Conservation (phyloP, 2,329 filamentous ascomycete genomes). For the Venturia oleaginea region DNA sequence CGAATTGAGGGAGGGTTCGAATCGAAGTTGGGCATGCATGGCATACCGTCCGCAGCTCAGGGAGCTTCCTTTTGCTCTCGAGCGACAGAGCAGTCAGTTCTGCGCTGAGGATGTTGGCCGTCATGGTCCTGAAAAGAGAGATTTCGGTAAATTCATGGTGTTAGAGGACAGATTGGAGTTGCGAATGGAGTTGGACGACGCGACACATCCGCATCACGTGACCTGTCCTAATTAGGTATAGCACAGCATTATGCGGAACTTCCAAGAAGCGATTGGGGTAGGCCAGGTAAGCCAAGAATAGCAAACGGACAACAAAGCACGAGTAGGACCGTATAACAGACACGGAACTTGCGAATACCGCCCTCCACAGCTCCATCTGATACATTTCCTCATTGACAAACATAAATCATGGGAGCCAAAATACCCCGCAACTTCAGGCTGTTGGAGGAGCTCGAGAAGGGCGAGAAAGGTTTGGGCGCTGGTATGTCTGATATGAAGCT, state of each 20-base stretch:
- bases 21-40: neutral
- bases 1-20: too few relatives aligned
- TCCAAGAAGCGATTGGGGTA: neutral
- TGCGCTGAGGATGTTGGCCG: constrained; percentile 76
- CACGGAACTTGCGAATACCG: neutral
- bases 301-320: neutral
- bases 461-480: constrained; percentile 92
- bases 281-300: neutral
- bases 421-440: constrained; percentile 94
- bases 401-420: constrained; percentile 53
- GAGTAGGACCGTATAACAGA: neutral
- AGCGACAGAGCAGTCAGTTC: constrained; percentile 87
- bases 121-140: constrained; percentile 53
- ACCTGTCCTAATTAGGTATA: neutral
- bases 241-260: neutral
- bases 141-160: neutral
- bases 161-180: neutral
- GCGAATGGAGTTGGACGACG: neutral
- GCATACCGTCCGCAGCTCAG: constrained; percentile 72
- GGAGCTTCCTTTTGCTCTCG: constrained; percentile 91
- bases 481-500: constrained; percentile 42
- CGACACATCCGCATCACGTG: neutral
- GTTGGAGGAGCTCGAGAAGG: constrained; percentile 96
- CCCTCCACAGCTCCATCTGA: neutral
- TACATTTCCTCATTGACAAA: neutral